Evolutionary conservation across 306 rosid genomes (phyloP).

Genomic region (Benincasa hispida): DNA sequence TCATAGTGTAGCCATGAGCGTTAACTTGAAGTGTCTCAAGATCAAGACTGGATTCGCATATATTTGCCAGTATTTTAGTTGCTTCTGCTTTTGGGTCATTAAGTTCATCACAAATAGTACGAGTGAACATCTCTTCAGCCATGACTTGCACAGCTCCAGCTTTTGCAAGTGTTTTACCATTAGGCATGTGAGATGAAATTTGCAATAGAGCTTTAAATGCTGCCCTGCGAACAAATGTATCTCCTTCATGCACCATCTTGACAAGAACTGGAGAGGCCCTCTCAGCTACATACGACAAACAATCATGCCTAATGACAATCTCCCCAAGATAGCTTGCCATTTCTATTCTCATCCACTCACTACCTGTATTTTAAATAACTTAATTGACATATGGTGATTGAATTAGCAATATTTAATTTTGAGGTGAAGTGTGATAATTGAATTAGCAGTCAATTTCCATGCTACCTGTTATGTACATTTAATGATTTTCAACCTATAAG

Average conservation of each 20-base stretch:
- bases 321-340: constrained; percentile 45
- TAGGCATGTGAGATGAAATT: constrained; percentile 26
- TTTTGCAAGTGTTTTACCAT: constrained; percentile 19
- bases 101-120: constrained; percentile 22
- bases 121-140: constrained; percentile 36
- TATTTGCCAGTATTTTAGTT: constrained; percentile 32
- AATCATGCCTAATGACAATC: constrained; percentile 25
- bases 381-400: background rate
- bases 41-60: constrained; percentile 21
- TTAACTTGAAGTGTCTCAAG: constrained; percentile 21
- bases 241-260: constrained; percentile 24
- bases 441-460: background rate
- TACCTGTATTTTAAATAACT: constrained; percentile 16
- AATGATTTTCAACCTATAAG: background rate
- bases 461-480: background rate
- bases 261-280: constrained; percentile 26
- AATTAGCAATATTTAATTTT: background rate
- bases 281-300: constrained; percentile 22
- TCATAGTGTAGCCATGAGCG: constrained; percentile 23
- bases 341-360: constrained; percentile 22
- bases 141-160: constrained; percentile 28
- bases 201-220: constrained; percentile 30
- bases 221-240: constrained; percentile 13
- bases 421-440: background rate
- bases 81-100: constrained; percentile 28